These are phyloP conservation scores for Phytomonas serpens DNA, from an alignment of 208 protist species.

Conservation along the genomic window DNA sequence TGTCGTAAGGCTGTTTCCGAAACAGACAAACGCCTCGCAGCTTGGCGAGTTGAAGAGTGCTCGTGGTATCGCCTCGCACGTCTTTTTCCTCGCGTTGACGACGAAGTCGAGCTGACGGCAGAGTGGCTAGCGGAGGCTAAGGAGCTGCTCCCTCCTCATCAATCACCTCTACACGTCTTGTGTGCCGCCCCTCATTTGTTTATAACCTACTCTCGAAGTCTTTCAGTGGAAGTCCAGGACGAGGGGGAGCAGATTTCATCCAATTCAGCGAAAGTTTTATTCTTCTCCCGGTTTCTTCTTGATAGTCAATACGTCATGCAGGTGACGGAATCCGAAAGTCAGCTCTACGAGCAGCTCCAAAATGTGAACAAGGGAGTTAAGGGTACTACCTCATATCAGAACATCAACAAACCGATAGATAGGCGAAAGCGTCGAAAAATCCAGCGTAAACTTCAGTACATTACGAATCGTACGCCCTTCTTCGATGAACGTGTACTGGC, in stretches of 20 bases:
- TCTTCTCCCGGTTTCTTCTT: background rate
- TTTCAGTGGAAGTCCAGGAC: background rate
- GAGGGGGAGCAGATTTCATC: background rate
- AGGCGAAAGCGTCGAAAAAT: conserved; percentile 36
- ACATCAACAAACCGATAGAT: background rate
- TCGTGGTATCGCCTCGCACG: conserved; percentile 77
- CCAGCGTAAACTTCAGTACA: conserved; percentile 46
- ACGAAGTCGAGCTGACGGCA: conserved; percentile 25
- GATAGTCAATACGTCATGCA: background rate
- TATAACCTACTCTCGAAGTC: background rate
- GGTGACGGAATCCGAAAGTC: conserved; percentile 1
- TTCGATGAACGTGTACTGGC: conserved; percentile 66
- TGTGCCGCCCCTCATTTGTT: conserved; percentile 50
- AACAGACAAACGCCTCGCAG: conserved; percentile 13
- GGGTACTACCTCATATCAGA: background rate
- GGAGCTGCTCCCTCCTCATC: conserved; percentile 32
- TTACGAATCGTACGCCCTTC: conserved; percentile 46
- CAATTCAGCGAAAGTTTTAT: background rate
- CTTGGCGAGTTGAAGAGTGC: conserved; percentile 49
- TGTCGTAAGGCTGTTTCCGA: background rate
- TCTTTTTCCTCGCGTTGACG: conserved; percentile 31
- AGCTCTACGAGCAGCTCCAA: conserved; percentile 18
- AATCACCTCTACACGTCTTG: conserved; percentile 61
- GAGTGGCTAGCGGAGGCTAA: conserved; percentile 29
- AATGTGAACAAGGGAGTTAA: conserved; percentile 8